Percentiles rank a stretch among this genome's conserved stretches.
phyloP scores from a whole-genome alignment of 345 rosid species.

The Cochlearia excelsa region DNA sequence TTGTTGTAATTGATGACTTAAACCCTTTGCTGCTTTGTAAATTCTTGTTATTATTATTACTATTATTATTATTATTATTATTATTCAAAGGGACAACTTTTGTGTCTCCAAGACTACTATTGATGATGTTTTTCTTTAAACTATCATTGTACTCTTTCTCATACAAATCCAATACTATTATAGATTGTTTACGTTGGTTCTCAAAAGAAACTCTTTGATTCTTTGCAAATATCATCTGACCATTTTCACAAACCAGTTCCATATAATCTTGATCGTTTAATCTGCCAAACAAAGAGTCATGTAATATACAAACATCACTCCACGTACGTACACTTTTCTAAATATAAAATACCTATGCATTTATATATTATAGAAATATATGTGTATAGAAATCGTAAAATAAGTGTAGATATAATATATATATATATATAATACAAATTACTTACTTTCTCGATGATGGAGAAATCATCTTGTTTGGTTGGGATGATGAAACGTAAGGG shows the following conservation, averaged over 20 bases:
- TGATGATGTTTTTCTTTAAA: slow-evolving; percentile 24
- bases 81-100: slow-evolving; percentile 35
- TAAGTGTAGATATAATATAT: no score
- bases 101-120: slow-evolving; percentile 20
- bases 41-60: no score
- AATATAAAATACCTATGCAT: not conserved
- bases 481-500: slow-evolving; percentile 13
- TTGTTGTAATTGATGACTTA: no score
- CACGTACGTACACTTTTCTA: not conserved
- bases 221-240: slow-evolving; percentile 35
- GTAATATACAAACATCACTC: not conserved
- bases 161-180: slow-evolving; percentile 22
- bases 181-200: slow-evolving; percentile 25
- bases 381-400: not conserved
- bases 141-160: slow-evolving; percentile 28
- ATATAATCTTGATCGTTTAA: slow-evolving; percentile 33
- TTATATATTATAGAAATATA: not conserved
- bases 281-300: slow-evolving; percentile 38
- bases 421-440: slow-evolving; percentile 4
- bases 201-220: slow-evolving; percentile 10
- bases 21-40: no score
- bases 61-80: not conserved
- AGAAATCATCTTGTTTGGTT: slow-evolving; percentile 24
- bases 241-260: slow-evolving; percentile 49
- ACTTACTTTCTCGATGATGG: slow-evolving; percentile 29